Percentiles rank a stretch among this genome's conserved stretches.
Evolutionary conservation across 331 rosid species (phyloP).

Genomic region (Erythrophleum ivorense): DNA sequence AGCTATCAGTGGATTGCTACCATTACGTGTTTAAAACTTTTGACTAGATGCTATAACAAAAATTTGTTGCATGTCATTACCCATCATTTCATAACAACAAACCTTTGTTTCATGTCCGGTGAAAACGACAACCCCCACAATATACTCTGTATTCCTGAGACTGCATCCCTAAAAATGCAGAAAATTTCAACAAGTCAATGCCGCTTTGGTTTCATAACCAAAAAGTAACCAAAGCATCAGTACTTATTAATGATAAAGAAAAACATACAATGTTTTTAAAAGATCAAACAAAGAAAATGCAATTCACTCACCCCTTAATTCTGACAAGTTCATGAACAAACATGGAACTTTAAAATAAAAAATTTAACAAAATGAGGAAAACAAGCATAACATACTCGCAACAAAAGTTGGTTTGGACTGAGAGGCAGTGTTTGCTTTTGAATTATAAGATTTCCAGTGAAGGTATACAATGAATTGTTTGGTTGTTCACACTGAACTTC

Average conservation of each 20-base stretch:
- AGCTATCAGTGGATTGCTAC: background rate
- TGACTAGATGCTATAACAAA: background rate
- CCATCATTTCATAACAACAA: conserved; percentile 35
- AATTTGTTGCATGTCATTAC: background rate
- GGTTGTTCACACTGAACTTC: conserved; percentile 99
- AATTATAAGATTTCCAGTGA: conserved; percentile 86
- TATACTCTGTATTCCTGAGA: conserved; percentile 77
- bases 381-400: conserved; percentile 57
- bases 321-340: background rate
- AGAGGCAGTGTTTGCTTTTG: conserved; percentile 86
- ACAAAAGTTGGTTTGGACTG: conserved; percentile 61
- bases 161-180: conserved; percentile 72
- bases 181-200: conserved; percentile 19
- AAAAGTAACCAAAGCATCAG: background rate
- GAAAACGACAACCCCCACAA: conserved; percentile 75
- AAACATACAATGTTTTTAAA: background rate
- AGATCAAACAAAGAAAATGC: background rate
- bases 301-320: conserved; percentile 18
- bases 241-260: background rate
- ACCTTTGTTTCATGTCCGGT: conserved; percentile 90
- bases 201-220: background rate
- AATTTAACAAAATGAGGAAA: background rate
- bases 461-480: conserved; percentile 95
- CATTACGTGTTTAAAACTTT: background rate
- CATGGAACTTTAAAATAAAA: conserved; percentile 11